Percentiles rank a stretch among this genome's conserved stretches.
These are phyloP conservation scores for Solanum hybrid DNA, from an alignment of 305 asterid genomes.

Conservation along the genomic window DNA sequence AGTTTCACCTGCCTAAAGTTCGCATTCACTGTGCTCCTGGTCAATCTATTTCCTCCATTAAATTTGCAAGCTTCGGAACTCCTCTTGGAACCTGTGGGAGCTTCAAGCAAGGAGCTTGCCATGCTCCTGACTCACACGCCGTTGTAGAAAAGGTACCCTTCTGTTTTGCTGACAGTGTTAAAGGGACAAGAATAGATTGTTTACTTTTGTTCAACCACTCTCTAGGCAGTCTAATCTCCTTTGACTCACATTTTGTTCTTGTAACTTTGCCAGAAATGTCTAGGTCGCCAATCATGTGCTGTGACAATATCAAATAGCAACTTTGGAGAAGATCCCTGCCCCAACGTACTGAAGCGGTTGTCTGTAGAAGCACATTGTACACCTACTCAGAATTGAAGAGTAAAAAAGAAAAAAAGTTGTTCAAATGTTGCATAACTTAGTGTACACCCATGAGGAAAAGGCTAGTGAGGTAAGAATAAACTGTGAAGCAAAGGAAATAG, in stretches of 20 bases:
- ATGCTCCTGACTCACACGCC: constrained; percentile 55
- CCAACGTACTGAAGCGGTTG: constrained; percentile 61
- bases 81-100: constrained; percentile 84
- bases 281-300: constrained; percentile 62
- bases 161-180: background rate
- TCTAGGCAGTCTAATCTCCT: background rate
- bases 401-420: background rate
- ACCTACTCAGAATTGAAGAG: constrained; percentile 17
- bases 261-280: constrained; percentile 54
- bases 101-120: constrained; percentile 87
- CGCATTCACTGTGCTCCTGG: constrained; percentile 66
- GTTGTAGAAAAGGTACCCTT: constrained; percentile 57
- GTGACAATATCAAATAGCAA: constrained; percentile 74
- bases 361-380: constrained; percentile 82
- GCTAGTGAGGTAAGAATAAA: constrained; percentile 11
- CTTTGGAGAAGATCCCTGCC: constrained; percentile 94
- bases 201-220: background rate
- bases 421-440: background rate
- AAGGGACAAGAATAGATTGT: background rate
- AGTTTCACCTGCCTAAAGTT: constrained; percentile 63
- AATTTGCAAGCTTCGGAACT: constrained; percentile 97
- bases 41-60: constrained; percentile 61
- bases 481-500: background rate
- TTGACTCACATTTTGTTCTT: background rate
- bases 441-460: constrained; percentile 1